Percentiles rank a stretch among this genome's conserved stretches.
Conservation (phyloP, 2,329 filamentous ascomycete species). For the Cladosporium sp. region DNA sequence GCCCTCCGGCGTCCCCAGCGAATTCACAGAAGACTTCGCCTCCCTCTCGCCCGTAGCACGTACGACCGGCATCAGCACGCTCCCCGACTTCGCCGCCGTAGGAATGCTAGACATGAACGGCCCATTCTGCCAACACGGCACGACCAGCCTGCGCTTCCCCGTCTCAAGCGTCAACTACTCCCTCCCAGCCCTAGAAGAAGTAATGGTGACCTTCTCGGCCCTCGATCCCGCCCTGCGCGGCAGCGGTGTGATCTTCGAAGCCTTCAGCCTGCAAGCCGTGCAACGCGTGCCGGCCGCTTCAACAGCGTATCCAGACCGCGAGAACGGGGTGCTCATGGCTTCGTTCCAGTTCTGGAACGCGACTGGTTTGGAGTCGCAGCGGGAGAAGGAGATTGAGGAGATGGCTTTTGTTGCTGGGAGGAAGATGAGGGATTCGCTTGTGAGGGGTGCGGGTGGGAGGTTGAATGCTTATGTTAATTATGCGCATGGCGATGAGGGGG, state of each 20-base stretch:
- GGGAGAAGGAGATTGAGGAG: no score
- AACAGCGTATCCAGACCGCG: conserved; percentile 7
- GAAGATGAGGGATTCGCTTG: no score
- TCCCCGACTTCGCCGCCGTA: background rate
- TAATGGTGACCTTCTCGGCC: background rate
- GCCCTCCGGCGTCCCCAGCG: conserved; percentile 1
- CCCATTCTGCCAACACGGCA: background rate
- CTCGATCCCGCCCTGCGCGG: background rate
- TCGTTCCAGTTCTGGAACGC: no score
- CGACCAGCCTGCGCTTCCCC: conserved; percentile 2
- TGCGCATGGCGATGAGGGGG: no score
- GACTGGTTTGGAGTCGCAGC: no score
- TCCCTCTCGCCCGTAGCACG: background rate
- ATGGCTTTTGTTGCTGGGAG: no score
- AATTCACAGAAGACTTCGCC: background rate
- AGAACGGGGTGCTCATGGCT: conserved; percentile 15
- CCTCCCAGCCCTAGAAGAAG: background rate
- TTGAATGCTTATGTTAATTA: no score
- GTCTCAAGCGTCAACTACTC: background rate
- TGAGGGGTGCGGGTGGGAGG: no score
- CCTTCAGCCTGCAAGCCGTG: conserved; percentile 3
- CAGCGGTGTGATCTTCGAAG: conserved; percentile 6
- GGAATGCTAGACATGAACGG: background rate
- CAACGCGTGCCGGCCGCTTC: background rate
- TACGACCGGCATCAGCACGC: background rate